Evolutionary conservation across 352 stramenopile genomes (phyloP).

Genomic region (Phytophthora fragariaefolia): DNA sequence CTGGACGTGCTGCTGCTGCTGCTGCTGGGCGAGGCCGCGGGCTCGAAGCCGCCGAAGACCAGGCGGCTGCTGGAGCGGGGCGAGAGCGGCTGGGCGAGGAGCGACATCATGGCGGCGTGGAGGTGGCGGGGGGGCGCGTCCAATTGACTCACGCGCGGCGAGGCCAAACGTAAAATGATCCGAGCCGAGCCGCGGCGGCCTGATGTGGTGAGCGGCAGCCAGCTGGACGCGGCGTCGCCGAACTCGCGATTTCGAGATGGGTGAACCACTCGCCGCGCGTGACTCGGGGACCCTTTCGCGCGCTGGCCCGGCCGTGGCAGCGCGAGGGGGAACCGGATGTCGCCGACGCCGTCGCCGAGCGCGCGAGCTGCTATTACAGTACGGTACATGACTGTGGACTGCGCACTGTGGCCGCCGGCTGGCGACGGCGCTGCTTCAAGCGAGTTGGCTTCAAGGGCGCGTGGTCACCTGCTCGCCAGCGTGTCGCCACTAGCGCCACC

Average conservation of each 20-base stretch:
- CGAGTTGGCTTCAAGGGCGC: too few species aligned
- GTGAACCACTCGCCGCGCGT: constrained; percentile 8
- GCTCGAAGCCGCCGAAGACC: constrained; percentile 26
- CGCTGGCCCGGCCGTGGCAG: neutral
- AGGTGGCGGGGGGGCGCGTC: neutral
- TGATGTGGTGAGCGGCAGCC: constrained; percentile 29
- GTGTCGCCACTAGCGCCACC: neutral
- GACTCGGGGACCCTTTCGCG: constrained; percentile 19
- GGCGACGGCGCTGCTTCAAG: too few species aligned
- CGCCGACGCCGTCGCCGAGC: neutral
- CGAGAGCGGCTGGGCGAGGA: constrained; percentile 38
- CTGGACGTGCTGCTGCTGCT: too few species aligned
- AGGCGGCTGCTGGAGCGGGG: constrained; percentile 20
- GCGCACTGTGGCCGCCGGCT: too few species aligned
- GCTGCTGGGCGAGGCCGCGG: neutral
- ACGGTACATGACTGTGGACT: too few species aligned
- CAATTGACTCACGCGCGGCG: constrained; percentile 18
- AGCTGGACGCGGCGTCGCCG: constrained; percentile 23
- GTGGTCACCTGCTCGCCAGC: too few species aligned
- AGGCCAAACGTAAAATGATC: constrained; percentile 40
- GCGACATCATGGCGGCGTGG: constrained; percentile 37
- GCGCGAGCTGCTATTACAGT: too few species aligned
- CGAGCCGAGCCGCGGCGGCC: constrained; percentile 1
- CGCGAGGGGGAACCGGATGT: neutral
- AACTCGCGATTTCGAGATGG: constrained; percentile 21